Percentiles rank a stretch among this genome's conserved stretches.
These are phyloP conservation scores for Mollisia scopiformis DNA, from an alignment of 2,329 filamentous ascomycete species.

Conservation along the genomic window DNA sequence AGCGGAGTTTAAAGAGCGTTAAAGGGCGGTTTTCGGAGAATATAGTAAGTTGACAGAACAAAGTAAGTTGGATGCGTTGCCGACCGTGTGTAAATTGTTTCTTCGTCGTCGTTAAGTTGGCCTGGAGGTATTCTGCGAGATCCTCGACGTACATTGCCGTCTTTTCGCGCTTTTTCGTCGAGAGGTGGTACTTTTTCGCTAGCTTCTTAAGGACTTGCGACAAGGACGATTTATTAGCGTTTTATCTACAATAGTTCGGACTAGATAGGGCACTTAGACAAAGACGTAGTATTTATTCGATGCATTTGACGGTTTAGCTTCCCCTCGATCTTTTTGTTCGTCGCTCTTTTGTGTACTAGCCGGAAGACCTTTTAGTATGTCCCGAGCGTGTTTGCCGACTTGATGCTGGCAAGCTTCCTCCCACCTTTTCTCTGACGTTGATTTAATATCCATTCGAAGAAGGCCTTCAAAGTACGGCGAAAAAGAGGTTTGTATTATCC, in stretches of 20 bases:
- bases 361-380: conserved; percentile 36
- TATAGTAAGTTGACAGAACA: conserved; percentile 19
- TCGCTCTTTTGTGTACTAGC: conserved; percentile 31
- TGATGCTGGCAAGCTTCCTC: conserved; percentile 12
- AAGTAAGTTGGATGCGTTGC: conserved; percentile 24
- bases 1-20: conserved; percentile 22
- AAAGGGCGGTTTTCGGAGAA: conserved; percentile 20
- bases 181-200: conserved; percentile 28
- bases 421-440: conserved; percentile 18
- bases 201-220: conserved; percentile 29
- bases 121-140: conserved; percentile 28
- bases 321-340: conserved; percentile 21
- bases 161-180: conserved; percentile 27
- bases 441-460: conserved; percentile 20
- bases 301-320: conserved; percentile 26
- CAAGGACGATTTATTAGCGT: conserved; percentile 14
- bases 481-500: conserved; percentile 11
- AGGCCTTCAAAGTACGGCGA: conserved; percentile 15
- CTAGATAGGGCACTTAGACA: conserved; percentile 13
- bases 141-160: conserved; percentile 31
- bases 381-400: conserved; percentile 26
- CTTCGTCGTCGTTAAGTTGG: conserved; percentile 32
- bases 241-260: conserved; percentile 14
- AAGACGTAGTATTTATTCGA: conserved; percentile 18
- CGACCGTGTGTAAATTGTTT: conserved; percentile 31